Conservation (phyloP, 345 rosid species). For the Streptanthus diversifolius region DNA sequence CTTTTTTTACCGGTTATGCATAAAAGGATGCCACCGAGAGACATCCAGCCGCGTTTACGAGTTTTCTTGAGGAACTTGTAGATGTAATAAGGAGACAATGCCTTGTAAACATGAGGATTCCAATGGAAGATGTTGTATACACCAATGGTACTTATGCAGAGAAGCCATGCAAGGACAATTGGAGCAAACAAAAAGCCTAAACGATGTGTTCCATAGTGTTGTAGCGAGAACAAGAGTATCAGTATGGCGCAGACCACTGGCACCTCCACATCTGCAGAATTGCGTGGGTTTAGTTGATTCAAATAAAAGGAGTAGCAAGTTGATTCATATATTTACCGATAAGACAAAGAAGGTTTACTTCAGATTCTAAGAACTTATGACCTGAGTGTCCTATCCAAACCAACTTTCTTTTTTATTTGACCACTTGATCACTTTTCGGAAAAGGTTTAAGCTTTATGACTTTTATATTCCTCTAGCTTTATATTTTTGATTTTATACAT, state of each 20-base stretch:
- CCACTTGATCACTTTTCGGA: constrained; percentile 20
- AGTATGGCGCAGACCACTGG: constrained; percentile 74
- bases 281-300: not conserved
- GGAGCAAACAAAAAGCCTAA: constrained; percentile 87
- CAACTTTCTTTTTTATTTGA: constrained; percentile 16
- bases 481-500: not conserved
- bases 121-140: constrained; percentile 78
- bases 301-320: not conserved
- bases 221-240: constrained; percentile 65
- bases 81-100: constrained; percentile 94
- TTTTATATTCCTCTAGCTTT: constrained; percentile 26
- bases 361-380: not conserved
- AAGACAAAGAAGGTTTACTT: constrained; percentile 6
- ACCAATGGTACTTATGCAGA: constrained; percentile 87
- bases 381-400: constrained; percentile 27
- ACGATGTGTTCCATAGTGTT: constrained; percentile 84
- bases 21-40: constrained; percentile 89
- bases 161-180: constrained; percentile 67
- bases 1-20: constrained; percentile 76
- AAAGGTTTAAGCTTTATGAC: constrained; percentile 20
- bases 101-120: constrained; percentile 92
- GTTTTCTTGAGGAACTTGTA: constrained; percentile 86
- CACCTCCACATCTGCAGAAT: constrained; percentile 75
- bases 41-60: constrained; percentile 95
- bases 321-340: not conserved